Conservation (phyloP, 345 rosid species). For the Sapria himalayana region DNA sequence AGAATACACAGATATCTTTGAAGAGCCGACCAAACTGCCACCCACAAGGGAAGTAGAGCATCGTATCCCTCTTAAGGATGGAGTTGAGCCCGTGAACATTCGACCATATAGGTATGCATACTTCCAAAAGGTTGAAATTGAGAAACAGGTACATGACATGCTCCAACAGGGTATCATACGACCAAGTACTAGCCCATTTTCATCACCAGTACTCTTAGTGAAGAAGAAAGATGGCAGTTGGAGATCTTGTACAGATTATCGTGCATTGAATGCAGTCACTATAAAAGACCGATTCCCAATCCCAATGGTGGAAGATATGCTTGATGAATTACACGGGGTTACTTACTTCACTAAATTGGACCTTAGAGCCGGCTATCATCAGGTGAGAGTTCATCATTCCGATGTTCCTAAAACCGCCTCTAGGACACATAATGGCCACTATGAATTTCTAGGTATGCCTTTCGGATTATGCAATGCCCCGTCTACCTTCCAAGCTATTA, state of each 20-base stretch:
- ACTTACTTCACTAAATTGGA: no score
- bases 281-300: no score
- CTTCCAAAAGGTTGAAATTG: not conserved
- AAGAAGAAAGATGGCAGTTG: no score
- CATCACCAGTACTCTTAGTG: not conserved
- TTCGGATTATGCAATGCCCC: not conserved
- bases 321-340: no score
- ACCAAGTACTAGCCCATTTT: not conserved
- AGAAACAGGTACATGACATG: not conserved
- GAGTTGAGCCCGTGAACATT: not conserved
- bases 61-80: not conserved
- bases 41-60: not conserved
- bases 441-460: not conserved
- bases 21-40: not conserved
- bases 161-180: not conserved
- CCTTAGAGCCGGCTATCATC: no score
- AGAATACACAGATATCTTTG: not conserved
- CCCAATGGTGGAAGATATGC: not conserved
- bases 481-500: not conserved
- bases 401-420: no score
- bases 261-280: no score
- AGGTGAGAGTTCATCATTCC: no score
- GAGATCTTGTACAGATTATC: no score
- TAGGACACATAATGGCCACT: no score
- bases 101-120: constrained; percentile 1